phyloP scores from a whole-genome alignment of 2,329 filamentous ascomycete species.

The Capronia coronata region DNA sequence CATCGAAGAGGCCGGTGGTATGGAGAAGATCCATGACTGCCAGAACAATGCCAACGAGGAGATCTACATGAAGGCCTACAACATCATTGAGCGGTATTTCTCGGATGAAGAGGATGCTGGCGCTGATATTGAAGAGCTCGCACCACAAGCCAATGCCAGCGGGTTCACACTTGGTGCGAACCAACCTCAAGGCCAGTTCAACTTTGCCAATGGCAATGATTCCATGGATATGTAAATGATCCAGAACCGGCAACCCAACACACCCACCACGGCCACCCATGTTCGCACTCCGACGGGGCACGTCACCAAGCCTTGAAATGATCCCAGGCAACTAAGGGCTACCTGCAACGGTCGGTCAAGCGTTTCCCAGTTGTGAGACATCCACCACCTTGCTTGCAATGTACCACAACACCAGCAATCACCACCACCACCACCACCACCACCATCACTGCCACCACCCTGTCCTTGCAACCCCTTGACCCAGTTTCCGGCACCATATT shows the following conservation, averaged over 20 bases:
- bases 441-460: not conserved
- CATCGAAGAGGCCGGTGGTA: slow-evolving; percentile 96
- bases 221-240: slow-evolving; percentile 64
- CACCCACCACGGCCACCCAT: not conserved
- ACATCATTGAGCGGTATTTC: slow-evolving; percentile 99
- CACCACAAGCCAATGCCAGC: slow-evolving; percentile 62
- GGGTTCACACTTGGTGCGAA: slow-evolving; percentile 64
- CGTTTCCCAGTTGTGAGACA: slow-evolving; percentile 4
- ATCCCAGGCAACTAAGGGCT: not conserved
- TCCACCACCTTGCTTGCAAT: slow-evolving; percentile 32
- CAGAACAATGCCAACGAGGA: slow-evolving; percentile 99
- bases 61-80: slow-evolving; percentile 99
- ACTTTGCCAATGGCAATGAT: slow-evolving; percentile 71
- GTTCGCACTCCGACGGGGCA: not conserved
- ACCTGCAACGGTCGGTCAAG: slow-evolving; percentile 1
- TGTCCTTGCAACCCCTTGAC: not conserved
- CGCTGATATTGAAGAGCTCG: slow-evolving; percentile 73
- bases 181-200: slow-evolving; percentile 77
- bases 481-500: not conserved
- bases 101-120: slow-evolving; percentile 87
- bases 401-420: slow-evolving; percentile 37
- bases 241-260: not conserved
- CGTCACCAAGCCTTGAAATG: not conserved
- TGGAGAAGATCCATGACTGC: slow-evolving; percentile 99
- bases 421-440: slow-evolving; percentile 33